A percentile compares a stretch with the other conserved stretches of the same genome.
phyloP scores from a whole-genome alignment of 2,329 filamentous ascomycete genomes.

The Xylariales sp. region DNA sequence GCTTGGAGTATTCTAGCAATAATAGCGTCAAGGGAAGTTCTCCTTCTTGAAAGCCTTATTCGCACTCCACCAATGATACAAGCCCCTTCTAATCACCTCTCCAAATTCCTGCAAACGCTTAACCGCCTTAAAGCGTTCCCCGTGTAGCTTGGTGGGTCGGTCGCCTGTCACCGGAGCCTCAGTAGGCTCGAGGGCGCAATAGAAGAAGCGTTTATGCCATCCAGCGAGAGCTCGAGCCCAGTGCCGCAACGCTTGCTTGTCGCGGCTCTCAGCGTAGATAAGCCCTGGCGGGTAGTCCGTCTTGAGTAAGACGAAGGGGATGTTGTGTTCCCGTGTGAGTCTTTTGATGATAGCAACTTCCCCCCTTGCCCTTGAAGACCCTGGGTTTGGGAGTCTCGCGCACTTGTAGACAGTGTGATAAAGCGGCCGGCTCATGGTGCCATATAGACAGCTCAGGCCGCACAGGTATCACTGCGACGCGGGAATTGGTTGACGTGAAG shows the following conservation, averaged over 20 bases:
- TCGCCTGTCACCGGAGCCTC: neutral
- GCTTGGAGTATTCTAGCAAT: no score
- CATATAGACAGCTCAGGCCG: no score
- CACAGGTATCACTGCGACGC: neutral
- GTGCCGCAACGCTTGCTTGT: neutral
- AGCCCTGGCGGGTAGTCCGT: neutral
- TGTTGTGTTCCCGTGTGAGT: neutral
- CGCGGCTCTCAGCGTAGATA: slow-evolving; percentile 2
- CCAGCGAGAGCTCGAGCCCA: neutral
- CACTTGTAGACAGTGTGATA: neutral
- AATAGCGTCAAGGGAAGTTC: no score
- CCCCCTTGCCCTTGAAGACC: no score
- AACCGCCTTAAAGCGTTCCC: slow-evolving; percentile 1
- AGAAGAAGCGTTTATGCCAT: neutral
- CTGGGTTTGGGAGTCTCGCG: neutral
- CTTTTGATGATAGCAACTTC: neutral
- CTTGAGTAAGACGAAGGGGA: neutral
- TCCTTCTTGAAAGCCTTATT: neutral
- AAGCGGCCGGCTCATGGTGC: neutral
- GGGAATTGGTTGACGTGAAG: neutral
- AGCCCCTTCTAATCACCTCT: slow-evolving; percentile 1
- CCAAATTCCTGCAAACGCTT: neutral
- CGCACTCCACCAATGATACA: neutral
- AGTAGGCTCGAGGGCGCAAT: neutral
- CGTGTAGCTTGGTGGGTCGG: neutral